Conservation (phyloP, 371 early-diverging fungal species). For the Scutellospora calospora region DNA sequence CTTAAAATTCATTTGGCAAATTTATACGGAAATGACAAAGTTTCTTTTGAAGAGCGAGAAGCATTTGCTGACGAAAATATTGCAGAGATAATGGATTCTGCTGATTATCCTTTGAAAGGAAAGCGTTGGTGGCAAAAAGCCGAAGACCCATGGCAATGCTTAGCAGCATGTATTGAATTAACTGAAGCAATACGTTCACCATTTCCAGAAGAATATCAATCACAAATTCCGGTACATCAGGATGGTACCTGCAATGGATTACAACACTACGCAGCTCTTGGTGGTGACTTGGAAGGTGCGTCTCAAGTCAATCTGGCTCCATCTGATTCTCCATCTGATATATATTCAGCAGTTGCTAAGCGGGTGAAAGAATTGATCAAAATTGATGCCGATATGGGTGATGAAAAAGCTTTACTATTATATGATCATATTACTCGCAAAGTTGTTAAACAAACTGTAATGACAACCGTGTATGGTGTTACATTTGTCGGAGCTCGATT, state of each 20-base stretch:
- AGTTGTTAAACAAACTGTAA: slow-evolving; percentile 98
- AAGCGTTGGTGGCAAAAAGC: slow-evolving; percentile 92
- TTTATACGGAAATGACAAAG: slow-evolving; percentile 93
- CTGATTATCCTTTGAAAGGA: slow-evolving; percentile 81
- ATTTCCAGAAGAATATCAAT: slow-evolving; percentile 75
- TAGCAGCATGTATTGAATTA: slow-evolving; percentile 92
- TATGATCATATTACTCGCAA: slow-evolving; percentile 86
- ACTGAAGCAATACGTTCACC: slow-evolving; percentile 80
- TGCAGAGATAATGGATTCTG: slow-evolving; percentile 85
- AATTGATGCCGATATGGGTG: slow-evolving; percentile 67
- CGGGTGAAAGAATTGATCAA: slow-evolving; percentile 77
- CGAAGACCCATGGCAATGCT: slow-evolving; percentile 95
- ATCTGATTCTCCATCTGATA: slow-evolving; percentile 90
- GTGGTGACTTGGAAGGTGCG: slow-evolving; percentile 94
- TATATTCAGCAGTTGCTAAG: slow-evolving; percentile 91
- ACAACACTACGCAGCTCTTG: slow-evolving; percentile 98
- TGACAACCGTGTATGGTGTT: slow-evolving; percentile 99
- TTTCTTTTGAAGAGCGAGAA: slow-evolving; percentile 87
- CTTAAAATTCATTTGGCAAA: slow-evolving; percentile 97
- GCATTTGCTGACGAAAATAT: slow-evolving; percentile 77
- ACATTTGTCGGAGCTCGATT: slow-evolving; percentile 94
- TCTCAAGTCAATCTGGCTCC: slow-evolving; percentile 91
- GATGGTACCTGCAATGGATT: slow-evolving; percentile 99
- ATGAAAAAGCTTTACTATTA: slow-evolving; percentile 64
- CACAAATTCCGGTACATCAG: slow-evolving; percentile 92